These are phyloP conservation scores for Metrosideros polymorpha DNA, from an alignment of 441 rosid genomes.

Conservation along the genomic window DNA sequence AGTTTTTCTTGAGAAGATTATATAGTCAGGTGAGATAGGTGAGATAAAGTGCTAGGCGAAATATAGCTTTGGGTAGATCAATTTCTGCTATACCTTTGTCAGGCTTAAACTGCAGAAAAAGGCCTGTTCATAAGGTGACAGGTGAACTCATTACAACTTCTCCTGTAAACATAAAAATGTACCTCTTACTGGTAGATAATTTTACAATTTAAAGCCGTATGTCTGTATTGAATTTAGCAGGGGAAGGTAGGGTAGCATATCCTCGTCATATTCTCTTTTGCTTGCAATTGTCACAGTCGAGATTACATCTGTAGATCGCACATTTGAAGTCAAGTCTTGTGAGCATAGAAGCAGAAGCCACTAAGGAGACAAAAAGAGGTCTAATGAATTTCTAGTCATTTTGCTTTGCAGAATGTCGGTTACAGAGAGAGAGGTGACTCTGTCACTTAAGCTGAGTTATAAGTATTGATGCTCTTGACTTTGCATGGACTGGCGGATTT, in stretches of 20 bases:
- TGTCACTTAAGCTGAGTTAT: not conserved
- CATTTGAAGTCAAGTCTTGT: not conserved
- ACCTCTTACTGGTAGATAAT: not conserved
- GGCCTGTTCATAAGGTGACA: not conserved
- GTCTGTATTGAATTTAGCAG: not conserved
- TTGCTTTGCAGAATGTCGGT: not conserved
- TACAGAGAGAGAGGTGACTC: not conserved
- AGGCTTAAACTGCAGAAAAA: not conserved
- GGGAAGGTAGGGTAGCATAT: not conserved
- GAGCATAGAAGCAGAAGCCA: not conserved
- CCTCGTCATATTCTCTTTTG: not conserved
- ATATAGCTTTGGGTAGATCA: not conserved
- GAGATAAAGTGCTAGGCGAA: not conserved
- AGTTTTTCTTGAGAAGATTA: not conserved
- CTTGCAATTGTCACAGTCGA: not conserved
- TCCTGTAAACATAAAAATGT: not conserved
- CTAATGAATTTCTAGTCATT: not conserved
- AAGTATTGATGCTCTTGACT: not conserved
- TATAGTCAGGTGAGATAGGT: not conserved
- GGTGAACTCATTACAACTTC: not conserved
- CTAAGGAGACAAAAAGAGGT: not conserved
- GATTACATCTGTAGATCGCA: not conserved
- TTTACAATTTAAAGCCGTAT: not conserved
- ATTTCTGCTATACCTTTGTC: not conserved
- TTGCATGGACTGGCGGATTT: not conserved